These are phyloP conservation scores for Carex pumila DNA, from an alignment of 176 grass and related monocot species.

Conservation along the genomic window DNA sequence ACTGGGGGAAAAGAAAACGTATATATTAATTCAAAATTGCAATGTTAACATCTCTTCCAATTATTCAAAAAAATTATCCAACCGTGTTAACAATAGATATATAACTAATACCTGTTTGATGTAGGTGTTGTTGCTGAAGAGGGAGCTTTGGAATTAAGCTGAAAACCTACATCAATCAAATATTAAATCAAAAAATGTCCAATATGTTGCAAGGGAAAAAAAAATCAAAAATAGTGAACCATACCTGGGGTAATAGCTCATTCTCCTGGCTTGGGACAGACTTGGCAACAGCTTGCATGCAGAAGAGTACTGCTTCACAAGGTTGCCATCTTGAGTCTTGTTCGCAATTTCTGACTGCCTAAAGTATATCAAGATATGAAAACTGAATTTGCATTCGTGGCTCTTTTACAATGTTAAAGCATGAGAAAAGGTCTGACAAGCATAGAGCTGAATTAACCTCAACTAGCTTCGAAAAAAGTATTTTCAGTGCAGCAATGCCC, in stretches of 20 bases:
- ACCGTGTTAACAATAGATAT: conserved; percentile 3
- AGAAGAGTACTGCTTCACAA: conserved; percentile 83
- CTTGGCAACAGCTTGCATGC: conserved; percentile 88
- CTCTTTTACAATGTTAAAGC: conserved; percentile 8
- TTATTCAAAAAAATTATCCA: background rate
- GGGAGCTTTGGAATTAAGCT: conserved; percentile 73
- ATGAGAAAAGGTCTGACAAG: conserved; percentile 9
- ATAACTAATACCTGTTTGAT: conserved; percentile 69
- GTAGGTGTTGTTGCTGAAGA: conserved; percentile 53
- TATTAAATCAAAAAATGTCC: conserved; percentile 13
- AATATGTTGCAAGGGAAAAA: background rate
- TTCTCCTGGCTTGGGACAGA: conserved; percentile 71
- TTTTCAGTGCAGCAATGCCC: conserved; percentile 63
- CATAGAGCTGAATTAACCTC: conserved; percentile 47
- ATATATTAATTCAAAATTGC: conserved; percentile 26
- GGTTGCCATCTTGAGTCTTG: conserved; percentile 78
- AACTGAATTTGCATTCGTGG: background rate
- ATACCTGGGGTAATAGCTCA: conserved; percentile 84
- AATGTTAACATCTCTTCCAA: background rate
- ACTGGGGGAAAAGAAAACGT: conserved; percentile 38
- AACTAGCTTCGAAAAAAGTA: conserved; percentile 80
- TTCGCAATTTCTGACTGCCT: conserved; percentile 64
- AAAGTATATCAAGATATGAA: conserved; percentile 25
- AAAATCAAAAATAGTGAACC: background rate
- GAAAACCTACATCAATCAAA: conserved; percentile 59